Conservation (phyloP, 495 filamentous ascomycete genomes). For the Hypoxylon fragiforme region DNA sequence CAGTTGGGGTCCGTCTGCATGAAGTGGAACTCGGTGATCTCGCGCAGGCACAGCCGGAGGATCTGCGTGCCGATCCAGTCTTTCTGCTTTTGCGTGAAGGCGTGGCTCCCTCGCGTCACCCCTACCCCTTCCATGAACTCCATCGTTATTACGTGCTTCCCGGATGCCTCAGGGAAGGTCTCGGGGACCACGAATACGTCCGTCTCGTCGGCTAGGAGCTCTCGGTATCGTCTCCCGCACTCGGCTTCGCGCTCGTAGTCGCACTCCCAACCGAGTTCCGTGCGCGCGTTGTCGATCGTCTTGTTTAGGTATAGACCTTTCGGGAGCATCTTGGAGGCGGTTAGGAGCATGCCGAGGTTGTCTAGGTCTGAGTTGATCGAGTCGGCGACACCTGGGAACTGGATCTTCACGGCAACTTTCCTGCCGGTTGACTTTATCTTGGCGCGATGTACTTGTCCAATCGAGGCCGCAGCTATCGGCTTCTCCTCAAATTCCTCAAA, state of each 20-base stretch:
- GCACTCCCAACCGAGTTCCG: constrained; percentile 94
- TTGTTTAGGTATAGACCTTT: constrained; percentile 94
- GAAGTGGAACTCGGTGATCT: constrained; percentile 90
- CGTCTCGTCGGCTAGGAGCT: constrained; percentile 69
- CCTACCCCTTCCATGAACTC: constrained; percentile 83
- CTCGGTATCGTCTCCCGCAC: constrained; percentile 71
- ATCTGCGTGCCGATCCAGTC: constrained; percentile 96
- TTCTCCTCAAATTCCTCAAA: constrained; percentile 85
- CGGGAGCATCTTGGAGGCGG: constrained; percentile 83
- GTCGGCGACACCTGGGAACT: constrained; percentile 95
- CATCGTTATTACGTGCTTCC: constrained; percentile 88
- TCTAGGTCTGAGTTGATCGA: constrained; percentile 95
- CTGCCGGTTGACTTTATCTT: constrained; percentile 73
- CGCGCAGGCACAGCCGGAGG: constrained; percentile 87
- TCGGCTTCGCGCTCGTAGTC: constrained; percentile 89
- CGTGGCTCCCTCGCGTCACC: constrained; percentile 73
- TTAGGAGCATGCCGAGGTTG: constrained; percentile 87
- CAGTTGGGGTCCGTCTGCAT: constrained; percentile 99
- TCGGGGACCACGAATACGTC: constrained; percentile 77
- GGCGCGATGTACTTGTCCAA: constrained; percentile 93
- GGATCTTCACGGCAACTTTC: constrained; percentile 90
- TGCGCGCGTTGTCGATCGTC: constrained; percentile 95
- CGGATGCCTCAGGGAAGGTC: constrained; percentile 77
- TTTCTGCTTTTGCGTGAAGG: constrained; percentile 74
- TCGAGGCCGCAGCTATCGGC: constrained; percentile 95